A percentile compares a stretch with the other conserved stretches of the same genome.
Evolutionary conservation across 2,329 filamentous ascomycete genomes (phyloP).

Genomic region (Epichloe typhina): DNA sequence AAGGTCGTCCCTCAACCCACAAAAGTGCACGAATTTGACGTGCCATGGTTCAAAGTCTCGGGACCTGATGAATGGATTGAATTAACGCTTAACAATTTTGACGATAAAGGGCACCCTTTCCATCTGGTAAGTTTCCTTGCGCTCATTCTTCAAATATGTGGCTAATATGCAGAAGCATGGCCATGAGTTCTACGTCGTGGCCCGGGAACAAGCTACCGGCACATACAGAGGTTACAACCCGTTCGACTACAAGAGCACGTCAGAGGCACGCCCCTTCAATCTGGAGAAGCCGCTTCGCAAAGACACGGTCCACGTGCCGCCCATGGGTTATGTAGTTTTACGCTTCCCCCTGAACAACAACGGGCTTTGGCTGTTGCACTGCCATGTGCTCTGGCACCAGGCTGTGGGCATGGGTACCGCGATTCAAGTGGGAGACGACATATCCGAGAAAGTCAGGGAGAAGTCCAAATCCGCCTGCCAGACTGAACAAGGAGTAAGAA

Average conservation of each 20-base stretch:
- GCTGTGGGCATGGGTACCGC: constrained; percentile 19
- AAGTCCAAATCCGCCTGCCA: not conserved
- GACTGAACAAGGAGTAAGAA: not conserved
- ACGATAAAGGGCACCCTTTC: constrained; percentile 35
- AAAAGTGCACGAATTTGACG: constrained; percentile 5
- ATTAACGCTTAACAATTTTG: constrained; percentile 35
- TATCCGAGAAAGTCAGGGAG: not conserved
- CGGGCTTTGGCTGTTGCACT: constrained; percentile 26
- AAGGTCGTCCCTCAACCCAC: constrained; percentile 8
- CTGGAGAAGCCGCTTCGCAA: constrained; percentile 16
- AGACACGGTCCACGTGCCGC: constrained; percentile 19
- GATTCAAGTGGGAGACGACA: constrained; percentile 6
- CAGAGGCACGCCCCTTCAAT: constrained; percentile 2
- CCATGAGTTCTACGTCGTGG: constrained; percentile 8
- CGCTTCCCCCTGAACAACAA: constrained; percentile 22
- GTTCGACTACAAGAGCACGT: constrained; percentile 3
- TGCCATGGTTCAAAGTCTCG: constrained; percentile 8
- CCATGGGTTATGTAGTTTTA: constrained; percentile 22
- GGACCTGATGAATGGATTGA: constrained; percentile 27
- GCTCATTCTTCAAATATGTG: not conserved
- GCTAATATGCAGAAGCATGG: constrained; percentile 9
- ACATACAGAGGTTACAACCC: constrained; percentile 8
- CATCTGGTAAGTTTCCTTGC: constrained; percentile 24
- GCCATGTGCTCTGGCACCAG: constrained; percentile 23
- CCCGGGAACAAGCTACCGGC: constrained; percentile 3